phyloP scores from a whole-genome alignment of 768 basidiomycete genomes.

The Podaxis sp. region DNA sequence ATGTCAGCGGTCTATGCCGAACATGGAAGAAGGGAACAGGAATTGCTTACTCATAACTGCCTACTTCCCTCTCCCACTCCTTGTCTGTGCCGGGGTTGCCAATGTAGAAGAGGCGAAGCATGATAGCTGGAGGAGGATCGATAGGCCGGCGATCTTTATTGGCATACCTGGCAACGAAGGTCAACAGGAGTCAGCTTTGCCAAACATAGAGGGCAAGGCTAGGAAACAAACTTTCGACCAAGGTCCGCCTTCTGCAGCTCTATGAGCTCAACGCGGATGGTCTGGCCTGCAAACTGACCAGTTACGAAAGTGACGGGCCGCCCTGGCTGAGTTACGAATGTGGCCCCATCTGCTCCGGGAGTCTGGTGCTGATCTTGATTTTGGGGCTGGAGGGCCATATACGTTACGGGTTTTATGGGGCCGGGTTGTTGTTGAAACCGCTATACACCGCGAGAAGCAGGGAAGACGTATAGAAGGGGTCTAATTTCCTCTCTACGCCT shows the following conservation, averaged over 20 bases:
- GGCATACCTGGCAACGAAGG: constrained; percentile 42
- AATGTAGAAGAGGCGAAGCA: constrained; percentile 52
- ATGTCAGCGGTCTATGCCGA: constrained; percentile 8
- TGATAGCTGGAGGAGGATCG: constrained; percentile 61
- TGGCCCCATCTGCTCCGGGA: constrained; percentile 22
- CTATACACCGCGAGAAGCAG: constrained; percentile 7
- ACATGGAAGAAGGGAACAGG: constrained; percentile 8
- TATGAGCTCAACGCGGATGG: constrained; percentile 50
- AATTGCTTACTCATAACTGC: constrained; percentile 43
- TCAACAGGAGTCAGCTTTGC: constrained; percentile 12
- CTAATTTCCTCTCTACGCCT: not conserved
- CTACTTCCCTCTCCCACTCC: constrained; percentile 47
- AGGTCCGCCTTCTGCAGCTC: constrained; percentile 69
- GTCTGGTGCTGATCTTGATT: constrained; percentile 31
- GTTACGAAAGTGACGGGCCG: constrained; percentile 44
- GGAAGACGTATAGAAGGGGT: constrained; percentile 1
- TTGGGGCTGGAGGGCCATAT: constrained; percentile 11
- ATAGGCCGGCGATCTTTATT: constrained; percentile 65
- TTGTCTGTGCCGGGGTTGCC: constrained; percentile 36
- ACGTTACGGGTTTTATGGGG: constrained; percentile 4
- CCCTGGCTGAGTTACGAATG: constrained; percentile 22
- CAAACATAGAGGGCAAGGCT: constrained; percentile 10
- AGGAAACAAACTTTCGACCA: constrained; percentile 56
- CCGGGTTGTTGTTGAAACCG: constrained; percentile 1
- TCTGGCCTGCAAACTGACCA: constrained; percentile 52